Evolutionary conservation across 495 filamentous ascomycete genomes (phyloP).

Genomic region (Thermothielavioides terrestris): DNA sequence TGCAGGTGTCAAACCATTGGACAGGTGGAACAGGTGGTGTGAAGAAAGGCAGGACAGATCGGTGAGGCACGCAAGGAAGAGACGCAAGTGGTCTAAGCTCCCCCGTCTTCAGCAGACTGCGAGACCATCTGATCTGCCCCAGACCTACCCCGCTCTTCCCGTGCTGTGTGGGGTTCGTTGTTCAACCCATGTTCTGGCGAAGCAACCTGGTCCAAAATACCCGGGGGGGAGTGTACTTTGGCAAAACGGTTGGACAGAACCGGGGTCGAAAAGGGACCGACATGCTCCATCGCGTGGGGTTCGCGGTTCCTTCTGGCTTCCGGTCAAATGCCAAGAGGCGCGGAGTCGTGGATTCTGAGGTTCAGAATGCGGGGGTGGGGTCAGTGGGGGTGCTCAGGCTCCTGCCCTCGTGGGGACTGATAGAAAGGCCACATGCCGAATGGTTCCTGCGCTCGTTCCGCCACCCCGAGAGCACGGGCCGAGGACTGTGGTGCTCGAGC

Average conservation of each 20-base stretch:
- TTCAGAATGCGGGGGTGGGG: conserved; percentile 5
- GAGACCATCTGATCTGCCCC: neutral
- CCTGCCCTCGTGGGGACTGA: neutral
- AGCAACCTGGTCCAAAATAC: neutral
- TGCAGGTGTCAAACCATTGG: conserved; percentile 7
- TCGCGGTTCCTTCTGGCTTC: neutral
- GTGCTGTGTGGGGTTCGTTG: conserved; percentile 3
- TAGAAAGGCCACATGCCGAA: no score
- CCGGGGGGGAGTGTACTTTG: neutral
- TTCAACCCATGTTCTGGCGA: neutral
- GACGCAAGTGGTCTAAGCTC: neutral
- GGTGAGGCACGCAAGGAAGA: neutral
- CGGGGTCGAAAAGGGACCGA: neutral
- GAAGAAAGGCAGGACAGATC: neutral
- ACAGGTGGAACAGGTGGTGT: neutral
- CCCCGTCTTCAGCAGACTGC: neutral
- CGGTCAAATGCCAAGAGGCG: conserved; percentile 3
- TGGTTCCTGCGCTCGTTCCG: no score
- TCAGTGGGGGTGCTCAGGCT: neutral
- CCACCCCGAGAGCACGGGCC: no score
- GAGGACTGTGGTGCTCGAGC: no score
- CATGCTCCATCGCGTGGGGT: neutral
- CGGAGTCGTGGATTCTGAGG: neutral
- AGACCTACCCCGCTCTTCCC: conserved; percentile 4
- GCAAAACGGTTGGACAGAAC: neutral